Evolutionary conservation across 2,329 filamentous ascomycete species (phyloP).

Genomic region (Colletotrichum costaricense): DNA sequence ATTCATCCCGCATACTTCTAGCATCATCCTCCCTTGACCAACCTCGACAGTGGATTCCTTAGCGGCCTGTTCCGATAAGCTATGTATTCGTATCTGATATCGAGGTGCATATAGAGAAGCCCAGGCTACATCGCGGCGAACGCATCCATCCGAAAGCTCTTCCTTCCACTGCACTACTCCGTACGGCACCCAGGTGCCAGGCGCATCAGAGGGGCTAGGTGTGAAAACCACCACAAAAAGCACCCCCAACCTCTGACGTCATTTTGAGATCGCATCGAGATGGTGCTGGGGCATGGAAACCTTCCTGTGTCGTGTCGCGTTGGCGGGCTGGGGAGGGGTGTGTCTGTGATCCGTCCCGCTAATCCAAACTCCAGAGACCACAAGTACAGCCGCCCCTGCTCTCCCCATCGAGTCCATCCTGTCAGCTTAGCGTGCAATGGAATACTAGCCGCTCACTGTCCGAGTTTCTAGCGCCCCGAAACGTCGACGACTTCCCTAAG

Average conservation of each 20-base stretch:
- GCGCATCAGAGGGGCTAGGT: background rate
- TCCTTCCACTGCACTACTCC: background rate
- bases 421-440: slow-evolving; percentile 8
- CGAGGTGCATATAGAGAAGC: background rate
- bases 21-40: background rate
- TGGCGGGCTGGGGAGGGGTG: slow-evolving; percentile 3
- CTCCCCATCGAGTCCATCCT: background rate
- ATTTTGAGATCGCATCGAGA: slow-evolving; percentile 33
- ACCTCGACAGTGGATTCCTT: background rate
- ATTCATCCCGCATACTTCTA: background rate
- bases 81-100: background rate
- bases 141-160: background rate
- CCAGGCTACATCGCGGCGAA: background rate
- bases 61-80: background rate
- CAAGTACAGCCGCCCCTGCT: background rate
- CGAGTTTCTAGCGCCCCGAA: background rate
- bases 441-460: slow-evolving; percentile 21
- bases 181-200: background rate
- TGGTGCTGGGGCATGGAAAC: slow-evolving; percentile 3
- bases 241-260: slow-evolving; percentile 19
- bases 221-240: slow-evolving; percentile 7
- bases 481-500: background rate
- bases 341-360: slow-evolving; percentile 16
- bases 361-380: background rate
- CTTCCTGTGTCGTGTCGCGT: slow-evolving; percentile 20